phyloP scores from a whole-genome alignment of 345 rosid species.

The Eucalyptus pumila region DNA sequence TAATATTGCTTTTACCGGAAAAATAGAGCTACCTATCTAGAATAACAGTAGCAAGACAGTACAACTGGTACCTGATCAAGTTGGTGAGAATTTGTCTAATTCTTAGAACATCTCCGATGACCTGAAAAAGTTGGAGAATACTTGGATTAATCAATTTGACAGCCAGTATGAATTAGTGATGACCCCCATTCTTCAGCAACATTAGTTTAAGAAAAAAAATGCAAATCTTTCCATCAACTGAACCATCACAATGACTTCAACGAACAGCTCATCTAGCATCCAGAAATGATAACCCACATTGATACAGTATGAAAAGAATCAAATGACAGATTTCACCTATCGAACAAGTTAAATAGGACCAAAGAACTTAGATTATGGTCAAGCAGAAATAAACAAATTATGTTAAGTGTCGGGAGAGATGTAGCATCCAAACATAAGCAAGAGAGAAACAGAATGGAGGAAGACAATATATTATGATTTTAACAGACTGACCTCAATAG shows the following conservation, averaged over 20 bases:
- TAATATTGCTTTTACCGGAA: not conserved
- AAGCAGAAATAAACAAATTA: not conserved
- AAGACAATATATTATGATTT: not conserved
- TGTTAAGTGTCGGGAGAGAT: not conserved
- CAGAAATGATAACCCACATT: not conserved
- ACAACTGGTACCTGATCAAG: constrained; percentile 55
- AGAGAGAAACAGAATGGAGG: not conserved
- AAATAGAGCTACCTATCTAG: not conserved
- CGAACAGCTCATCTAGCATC: not conserved
- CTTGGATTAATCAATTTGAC: not conserved
- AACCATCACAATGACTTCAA: not conserved
- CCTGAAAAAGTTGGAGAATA: constrained; percentile 21
- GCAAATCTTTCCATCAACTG: not conserved
- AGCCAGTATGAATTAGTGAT: not conserved
- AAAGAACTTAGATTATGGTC: not conserved
- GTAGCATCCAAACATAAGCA: not conserved
- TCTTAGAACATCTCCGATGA: constrained; percentile 89
- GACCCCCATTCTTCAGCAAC: not conserved
- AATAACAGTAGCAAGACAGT: not conserved
- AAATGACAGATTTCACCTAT: not conserved
- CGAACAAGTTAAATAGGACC: not conserved
- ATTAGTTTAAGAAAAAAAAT: not conserved
- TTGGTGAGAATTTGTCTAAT: constrained; percentile 96
- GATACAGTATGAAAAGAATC: not conserved
- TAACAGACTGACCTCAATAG: constrained; percentile 47